phyloP scores from a whole-genome alignment of 192 early-diverging fungal species.

The Backusella parvicylindrica region DNA sequence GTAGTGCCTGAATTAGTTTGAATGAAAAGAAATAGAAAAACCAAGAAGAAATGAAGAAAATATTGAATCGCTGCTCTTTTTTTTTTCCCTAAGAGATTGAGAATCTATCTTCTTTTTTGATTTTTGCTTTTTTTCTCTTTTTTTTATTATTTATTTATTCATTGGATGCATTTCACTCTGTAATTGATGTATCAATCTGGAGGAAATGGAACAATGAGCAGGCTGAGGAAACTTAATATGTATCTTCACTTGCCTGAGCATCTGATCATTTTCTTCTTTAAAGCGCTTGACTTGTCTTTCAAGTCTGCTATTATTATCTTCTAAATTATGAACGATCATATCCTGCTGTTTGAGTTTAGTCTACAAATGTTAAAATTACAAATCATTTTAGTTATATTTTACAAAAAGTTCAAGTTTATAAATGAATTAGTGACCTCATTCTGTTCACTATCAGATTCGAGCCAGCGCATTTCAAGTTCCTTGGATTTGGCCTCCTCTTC shows the following conservation, averaged over 20 bases:
- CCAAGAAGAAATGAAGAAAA: background rate
- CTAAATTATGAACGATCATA: background rate
- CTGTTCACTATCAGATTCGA: constrained; percentile 12
- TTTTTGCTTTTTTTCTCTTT: background rate
- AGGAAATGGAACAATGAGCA: background rate
- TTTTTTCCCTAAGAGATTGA: background rate
- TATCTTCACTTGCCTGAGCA: constrained; percentile 14
- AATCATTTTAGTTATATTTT: background rate
- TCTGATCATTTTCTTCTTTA: constrained; percentile 21
- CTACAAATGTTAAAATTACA: constrained; percentile 3
- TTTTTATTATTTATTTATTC: background rate
- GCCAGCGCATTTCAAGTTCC: constrained; percentile 8
- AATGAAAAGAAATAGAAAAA: background rate
- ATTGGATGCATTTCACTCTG: constrained; percentile 11
- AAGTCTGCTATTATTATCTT: constrained; percentile 9
- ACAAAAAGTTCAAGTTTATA: constrained; percentile 5
- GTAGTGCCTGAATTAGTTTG: background rate
- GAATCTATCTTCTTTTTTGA: background rate
- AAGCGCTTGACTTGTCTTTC: background rate
- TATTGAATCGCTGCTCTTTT: background rate
- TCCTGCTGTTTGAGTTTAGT: constrained; percentile 4
- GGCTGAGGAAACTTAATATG: constrained; percentile 1
- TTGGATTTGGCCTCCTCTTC: constrained; percentile 3
- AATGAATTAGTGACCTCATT: constrained; percentile 8
- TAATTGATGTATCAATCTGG: constrained; percentile 12